Base-by-base conservation (phyloP, 805 yeast genomes). In the Priceomyces medius region DNA sequence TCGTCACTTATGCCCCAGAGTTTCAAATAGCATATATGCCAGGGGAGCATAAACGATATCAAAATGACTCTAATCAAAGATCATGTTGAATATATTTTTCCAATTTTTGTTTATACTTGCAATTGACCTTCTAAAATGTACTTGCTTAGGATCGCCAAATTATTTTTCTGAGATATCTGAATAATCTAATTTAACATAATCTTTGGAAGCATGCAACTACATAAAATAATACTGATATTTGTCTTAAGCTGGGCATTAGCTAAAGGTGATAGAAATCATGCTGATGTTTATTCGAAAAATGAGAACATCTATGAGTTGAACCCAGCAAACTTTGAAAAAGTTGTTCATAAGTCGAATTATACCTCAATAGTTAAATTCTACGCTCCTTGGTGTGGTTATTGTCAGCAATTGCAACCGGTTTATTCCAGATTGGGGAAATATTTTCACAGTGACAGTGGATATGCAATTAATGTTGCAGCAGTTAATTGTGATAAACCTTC, bases 331-430 rank as follows among this genome's bases (percentile, higher is more conserved):
- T 89, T 89, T 56, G 80, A 83, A 46, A 75, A 77, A 42, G 84
- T 82, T 37, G 79, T 90, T 3, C 71, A 80, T 32, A 61, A 71
- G 17, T 73, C 95, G 2, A 88, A 88, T 57, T 85, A 88, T 53
- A 85, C 95, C 2, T 64, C 96, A 1, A 65, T 89, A 14, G 89
- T 88, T 17, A 89, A 89, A 66, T 90, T 90, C 63, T 90, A 85
- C 62, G 97, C 98, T 3, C 97, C 97, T 28, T 90, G 98, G 98
- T 91, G 99, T 69, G 97, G 97, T 4, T 88, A 91, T 63, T 91
- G 99, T 64, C 76, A 81, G 53, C 75, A 80, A 43, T 67, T 91
- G 38, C 77, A 80, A 44, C 82, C 85, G 3, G 79, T 79, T 2
- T 84, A 73, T 61, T 67, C 71, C 37, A 82, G 82, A 55, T 79